Evolutionary conservation across 2,329 filamentous ascomycete genomes (phyloP).

Genomic region (Fusarium torreyae): DNA sequence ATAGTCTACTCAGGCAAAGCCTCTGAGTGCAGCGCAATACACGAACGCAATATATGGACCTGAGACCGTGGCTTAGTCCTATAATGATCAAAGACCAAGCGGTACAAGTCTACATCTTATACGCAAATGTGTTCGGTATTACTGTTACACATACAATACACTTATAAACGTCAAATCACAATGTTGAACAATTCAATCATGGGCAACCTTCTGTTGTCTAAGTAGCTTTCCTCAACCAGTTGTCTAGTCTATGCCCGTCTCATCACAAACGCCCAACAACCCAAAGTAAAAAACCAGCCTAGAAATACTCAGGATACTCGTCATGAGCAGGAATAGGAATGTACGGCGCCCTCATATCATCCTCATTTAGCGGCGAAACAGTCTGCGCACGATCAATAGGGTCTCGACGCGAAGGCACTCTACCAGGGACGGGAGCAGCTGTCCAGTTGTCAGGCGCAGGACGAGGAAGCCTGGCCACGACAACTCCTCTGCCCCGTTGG

Average conservation of each 20-base stretch:
- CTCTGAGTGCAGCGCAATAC: too few species aligned
- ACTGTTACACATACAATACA: too few species aligned
- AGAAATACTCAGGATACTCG: slow-evolving; percentile 6
- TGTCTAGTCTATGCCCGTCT: background rate
- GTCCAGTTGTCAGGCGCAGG: background rate
- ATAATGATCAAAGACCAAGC: too few species aligned
- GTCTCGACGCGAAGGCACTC: background rate
- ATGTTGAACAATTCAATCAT: too few species aligned
- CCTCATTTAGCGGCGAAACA: slow-evolving; percentile 25
- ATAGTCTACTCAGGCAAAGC: too few species aligned
- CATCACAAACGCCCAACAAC: background rate
- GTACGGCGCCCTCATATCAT: slow-evolving; percentile 3
- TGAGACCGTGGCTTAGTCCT: too few species aligned
- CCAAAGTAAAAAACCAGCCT: background rate
- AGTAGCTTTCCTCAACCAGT: background rate
- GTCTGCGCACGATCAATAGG: background rate
- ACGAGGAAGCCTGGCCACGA: slow-evolving; percentile 10
- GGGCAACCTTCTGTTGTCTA: too few species aligned
- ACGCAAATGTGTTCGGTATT: too few species aligned
- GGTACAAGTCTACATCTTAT: too few species aligned
- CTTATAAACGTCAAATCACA: too few species aligned
- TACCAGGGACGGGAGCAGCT: background rate
- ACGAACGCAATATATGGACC: too few species aligned
- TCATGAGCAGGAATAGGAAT: slow-evolving; percentile 7
- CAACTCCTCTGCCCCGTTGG: slow-evolving; percentile 2